Conservation (phyloP, 2,329 filamentous ascomycete genomes). For the Trichophyton benhamiae region DNA sequence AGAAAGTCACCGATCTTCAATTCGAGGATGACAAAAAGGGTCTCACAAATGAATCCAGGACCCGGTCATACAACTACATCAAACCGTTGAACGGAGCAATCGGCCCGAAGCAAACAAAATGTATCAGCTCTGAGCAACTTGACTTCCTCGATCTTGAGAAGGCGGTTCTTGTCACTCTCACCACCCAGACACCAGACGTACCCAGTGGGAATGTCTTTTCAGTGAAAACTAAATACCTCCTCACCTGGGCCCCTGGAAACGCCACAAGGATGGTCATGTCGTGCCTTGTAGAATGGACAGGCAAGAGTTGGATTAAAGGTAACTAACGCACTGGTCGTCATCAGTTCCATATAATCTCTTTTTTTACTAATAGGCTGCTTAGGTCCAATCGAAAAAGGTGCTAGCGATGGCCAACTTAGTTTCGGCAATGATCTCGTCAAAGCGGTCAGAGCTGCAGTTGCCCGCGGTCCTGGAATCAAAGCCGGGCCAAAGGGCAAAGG, state of each 20-base stretch:
- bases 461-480: slow-evolving; percentile 39
- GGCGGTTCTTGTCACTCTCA: slow-evolving; percentile 66
- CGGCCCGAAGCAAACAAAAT: slow-evolving; percentile 89
- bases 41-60: slow-evolving; percentile 60
- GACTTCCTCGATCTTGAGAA: slow-evolving; percentile 80
- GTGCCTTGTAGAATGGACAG: slow-evolving; percentile 87
- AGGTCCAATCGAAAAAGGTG: slow-evolving; percentile 94
- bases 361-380: slow-evolving; percentile 7
- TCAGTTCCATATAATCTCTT: neutral
- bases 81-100: slow-evolving; percentile 77
- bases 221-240: slow-evolving; percentile 86
- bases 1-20: slow-evolving; percentile 79
- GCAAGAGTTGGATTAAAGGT: slow-evolving; percentile 98
- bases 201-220: slow-evolving; percentile 85
- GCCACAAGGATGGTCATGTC: slow-evolving; percentile 74
- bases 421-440: slow-evolving; percentile 73
- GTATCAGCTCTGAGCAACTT: slow-evolving; percentile 73
- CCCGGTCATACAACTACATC: slow-evolving; percentile 71
- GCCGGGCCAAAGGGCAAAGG: slow-evolving; percentile 45
- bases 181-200: slow-evolving; percentile 85
- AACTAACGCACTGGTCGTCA: slow-evolving; percentile 26
- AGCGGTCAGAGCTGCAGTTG: slow-evolving; percentile 60
- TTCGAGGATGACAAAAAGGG: slow-evolving; percentile 73
- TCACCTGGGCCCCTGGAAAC: slow-evolving; percentile 84
- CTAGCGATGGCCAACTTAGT: slow-evolving; percentile 72